Base-by-base conservation (phyloP, 2,329 filamentous ascomycete genomes). In the Colletotrichum magnum region DNA sequence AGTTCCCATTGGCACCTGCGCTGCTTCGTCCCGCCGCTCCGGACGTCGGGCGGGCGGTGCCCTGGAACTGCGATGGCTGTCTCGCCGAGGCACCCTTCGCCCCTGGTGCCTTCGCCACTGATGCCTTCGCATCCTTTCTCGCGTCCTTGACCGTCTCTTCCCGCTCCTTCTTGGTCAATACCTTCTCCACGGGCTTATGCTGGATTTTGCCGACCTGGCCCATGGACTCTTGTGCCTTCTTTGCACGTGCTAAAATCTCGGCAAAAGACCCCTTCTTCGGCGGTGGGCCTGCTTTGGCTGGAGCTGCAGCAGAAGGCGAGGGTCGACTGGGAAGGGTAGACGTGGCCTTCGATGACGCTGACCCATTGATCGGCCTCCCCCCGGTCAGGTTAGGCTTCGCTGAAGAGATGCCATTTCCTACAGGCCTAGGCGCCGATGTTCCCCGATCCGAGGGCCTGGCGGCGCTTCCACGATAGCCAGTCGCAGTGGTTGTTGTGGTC, bases 241-340 rank as follows among this genome's bases (percentile, higher is more conserved):
- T 90, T 39, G 89, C 93, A 73, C 91, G 87, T 64, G 91, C 91
- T 80, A 95, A 86, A 69, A 94, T 92, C 75, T 94, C 92, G 45
- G 90, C 88, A 77, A 90, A 95, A 0, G 91, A 93, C 2, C 92
- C 90, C 75, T 92, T 93, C 79, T 94, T 94, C 1, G 89, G 90
- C 2, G 87, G 80, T 3, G 82, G 59, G 12, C 64, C 78, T 67
- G 81, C 81, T 5, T 82, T 76, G 1, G 78, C 74, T 18, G 78
- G 83, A 77, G 81, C 84, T 73, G 74, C 82, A 78, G 74, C 84
- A 76, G 62, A 83, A 77, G 70, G 81, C 4, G 81, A 77, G 56
- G 51, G 60, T 26, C 26, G 71, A 48, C 53, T 62, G 36, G 61
- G 63, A 12, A 48, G 50, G 5, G 57, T 62, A 41, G 68, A 70